Percentiles rank a stretch among this genome's conserved stretches.
These are phyloP conservation scores for Colletotrichum siamense DNA, from an alignment of 2,329 filamentous ascomycete species.

Conservation along the genomic window DNA sequence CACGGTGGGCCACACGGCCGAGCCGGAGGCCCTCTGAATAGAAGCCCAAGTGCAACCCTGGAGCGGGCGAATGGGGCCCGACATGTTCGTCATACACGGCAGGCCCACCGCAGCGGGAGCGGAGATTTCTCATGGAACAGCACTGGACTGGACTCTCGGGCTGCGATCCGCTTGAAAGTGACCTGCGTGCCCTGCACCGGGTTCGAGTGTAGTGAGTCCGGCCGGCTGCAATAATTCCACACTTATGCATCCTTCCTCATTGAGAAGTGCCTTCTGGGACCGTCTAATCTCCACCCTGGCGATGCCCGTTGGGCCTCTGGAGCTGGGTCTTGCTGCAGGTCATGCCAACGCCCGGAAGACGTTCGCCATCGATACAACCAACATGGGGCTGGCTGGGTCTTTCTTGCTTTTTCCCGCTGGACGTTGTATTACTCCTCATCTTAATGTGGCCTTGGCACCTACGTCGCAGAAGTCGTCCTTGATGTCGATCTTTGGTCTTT, in stretches of 20 bases:
- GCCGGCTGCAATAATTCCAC: not conserved
- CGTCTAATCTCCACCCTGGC: not conserved
- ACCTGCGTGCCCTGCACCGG: not conserved
- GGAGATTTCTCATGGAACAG: conserved; percentile 2
- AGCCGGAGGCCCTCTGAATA: not conserved
- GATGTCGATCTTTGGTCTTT: not conserved
- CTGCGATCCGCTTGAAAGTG: not conserved
- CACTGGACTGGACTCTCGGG: not conserved
- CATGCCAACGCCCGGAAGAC: not conserved
- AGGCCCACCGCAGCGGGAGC: conserved; percentile 12
- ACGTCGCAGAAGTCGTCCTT: not conserved
- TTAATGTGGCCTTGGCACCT: not conserved
- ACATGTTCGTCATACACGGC: conserved; percentile 9
- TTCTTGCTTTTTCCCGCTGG: not conserved
- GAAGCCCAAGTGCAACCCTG: conserved; percentile 8
- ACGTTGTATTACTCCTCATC: not conserved
- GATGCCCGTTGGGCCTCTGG: not conserved
- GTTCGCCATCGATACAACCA: not conserved
- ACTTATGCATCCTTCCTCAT: not conserved
- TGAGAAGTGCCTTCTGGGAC: not conserved
- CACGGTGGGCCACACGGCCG: not conserved
- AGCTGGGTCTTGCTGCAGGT: conserved; percentile 6
- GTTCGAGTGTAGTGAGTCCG: not conserved
- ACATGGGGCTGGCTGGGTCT: not conserved
- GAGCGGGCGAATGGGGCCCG: not conserved